Evolutionary conservation across 331 rosid species (phyloP).

Genomic region (Arachis monticola): DNA sequence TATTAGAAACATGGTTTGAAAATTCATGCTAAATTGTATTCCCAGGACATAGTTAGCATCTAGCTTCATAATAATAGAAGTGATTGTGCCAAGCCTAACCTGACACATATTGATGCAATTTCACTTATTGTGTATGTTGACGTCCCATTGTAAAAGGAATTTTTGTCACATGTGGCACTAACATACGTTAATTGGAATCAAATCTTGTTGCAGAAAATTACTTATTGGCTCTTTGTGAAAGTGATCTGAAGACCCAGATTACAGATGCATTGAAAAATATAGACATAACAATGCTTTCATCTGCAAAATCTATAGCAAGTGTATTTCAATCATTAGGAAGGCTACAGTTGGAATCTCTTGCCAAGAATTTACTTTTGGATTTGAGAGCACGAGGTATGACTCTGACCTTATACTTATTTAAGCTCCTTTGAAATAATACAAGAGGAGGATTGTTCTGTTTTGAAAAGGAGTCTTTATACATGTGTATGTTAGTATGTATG

Average conservation of each 20-base stretch:
- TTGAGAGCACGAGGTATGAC: constrained; percentile 64
- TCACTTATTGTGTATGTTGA: background rate
- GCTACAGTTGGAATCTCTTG: constrained; percentile 56
- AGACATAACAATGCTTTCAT: constrained; percentile 60
- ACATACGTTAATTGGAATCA: constrained; percentile 33
- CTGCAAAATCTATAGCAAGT: constrained; percentile 42
- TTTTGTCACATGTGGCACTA: constrained; percentile 22
- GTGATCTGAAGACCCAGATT: constrained; percentile 61
- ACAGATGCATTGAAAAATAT: constrained; percentile 60
- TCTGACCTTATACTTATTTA: constrained; percentile 34
- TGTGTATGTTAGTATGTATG: background rate
- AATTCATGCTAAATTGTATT: constrained; percentile 26
- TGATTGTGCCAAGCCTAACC: constrained; percentile 3
- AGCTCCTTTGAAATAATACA: constrained; percentile 34
- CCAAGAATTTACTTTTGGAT: constrained; percentile 61
- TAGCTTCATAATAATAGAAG: constrained; percentile 12
- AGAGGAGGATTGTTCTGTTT: constrained; percentile 28
- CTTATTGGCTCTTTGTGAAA: constrained; percentile 79
- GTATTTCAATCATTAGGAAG: constrained; percentile 77
- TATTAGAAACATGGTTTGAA: constrained; percentile 31
- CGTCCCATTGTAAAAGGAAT: background rate
- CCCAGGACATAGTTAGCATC: constrained; percentile 7
- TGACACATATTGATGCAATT: constrained; percentile 7
- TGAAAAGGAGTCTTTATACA: background rate
- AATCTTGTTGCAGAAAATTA: constrained; percentile 69